Evolutionary conservation across 495 filamentous ascomycete genomes (phyloP).

Genomic region (Penicillium riverlandense): DNA sequence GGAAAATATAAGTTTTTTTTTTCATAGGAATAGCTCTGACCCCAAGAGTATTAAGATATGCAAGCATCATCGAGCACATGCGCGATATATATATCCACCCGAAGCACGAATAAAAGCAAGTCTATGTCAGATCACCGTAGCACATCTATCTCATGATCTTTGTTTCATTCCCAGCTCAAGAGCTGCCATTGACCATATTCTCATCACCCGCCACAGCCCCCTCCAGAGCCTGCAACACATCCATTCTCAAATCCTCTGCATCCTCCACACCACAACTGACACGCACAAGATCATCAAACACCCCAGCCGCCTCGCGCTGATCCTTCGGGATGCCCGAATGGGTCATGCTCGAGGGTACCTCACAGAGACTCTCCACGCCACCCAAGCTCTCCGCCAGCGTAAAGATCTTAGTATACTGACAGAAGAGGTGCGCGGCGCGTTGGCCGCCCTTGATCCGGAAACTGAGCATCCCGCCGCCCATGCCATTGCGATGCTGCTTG

Average conservation of each 20-base stretch:
- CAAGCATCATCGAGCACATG: too few relatives aligned
- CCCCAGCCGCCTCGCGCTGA: constrained; percentile 82
- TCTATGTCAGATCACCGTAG: background rate
- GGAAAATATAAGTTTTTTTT: too few relatives aligned
- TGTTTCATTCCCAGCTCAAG: constrained; percentile 1
- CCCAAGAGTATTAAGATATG: too few relatives aligned
- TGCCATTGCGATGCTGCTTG: constrained; percentile 86
- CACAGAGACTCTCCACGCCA: constrained; percentile 85
- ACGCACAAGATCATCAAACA: constrained; percentile 95
- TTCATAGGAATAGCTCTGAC: too few relatives aligned
- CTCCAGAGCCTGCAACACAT: constrained; percentile 82
- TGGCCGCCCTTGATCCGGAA: constrained; percentile 93
- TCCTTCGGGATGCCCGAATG: constrained; percentile 90
- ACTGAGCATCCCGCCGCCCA: constrained; percentile 95
- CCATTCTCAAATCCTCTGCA: constrained; percentile 69
- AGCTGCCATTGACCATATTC: constrained; percentile 16
- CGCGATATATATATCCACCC: too few relatives aligned
- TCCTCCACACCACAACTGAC: constrained; percentile 95
- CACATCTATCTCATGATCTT: background rate
- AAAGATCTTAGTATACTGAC: constrained; percentile 81
- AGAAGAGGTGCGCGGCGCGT: constrained; percentile 83
- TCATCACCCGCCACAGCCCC: constrained; percentile 47
- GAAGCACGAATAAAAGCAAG: too few relatives aligned
- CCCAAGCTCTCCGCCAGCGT: constrained; percentile 90
- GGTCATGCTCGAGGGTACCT: constrained; percentile 92